These are phyloP conservation scores for Chlorella sorokiniana DNA, from an alignment of 139 green algal genomes.

Conservation along the genomic window DNA sequence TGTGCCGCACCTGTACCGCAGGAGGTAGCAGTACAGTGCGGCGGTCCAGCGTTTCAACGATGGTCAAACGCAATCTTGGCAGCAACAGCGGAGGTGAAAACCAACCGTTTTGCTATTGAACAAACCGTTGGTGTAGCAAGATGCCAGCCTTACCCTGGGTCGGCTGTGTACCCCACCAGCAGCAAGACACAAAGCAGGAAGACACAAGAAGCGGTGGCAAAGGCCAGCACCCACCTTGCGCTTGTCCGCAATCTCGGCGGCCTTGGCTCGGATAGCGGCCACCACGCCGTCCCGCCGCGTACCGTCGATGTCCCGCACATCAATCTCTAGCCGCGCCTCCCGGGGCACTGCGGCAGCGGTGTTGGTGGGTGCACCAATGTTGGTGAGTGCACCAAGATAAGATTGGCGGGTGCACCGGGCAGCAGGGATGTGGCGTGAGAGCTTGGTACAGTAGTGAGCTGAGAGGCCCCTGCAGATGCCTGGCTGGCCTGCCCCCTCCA, in stretches of 20 bases:
- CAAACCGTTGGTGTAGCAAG: background rate
- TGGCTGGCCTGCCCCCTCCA: no score
- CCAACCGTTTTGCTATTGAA: background rate
- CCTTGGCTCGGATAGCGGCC: conserved; percentile 47
- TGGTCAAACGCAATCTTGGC: background rate
- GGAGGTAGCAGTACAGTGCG: background rate
- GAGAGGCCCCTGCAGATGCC: no score
- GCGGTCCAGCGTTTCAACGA: background rate
- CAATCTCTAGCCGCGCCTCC: conserved; percentile 44
- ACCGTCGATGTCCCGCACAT: conserved; percentile 85
- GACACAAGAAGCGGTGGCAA: background rate
- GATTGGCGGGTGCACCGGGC: no score
- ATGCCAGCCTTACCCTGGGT: background rate
- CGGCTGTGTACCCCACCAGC: background rate
- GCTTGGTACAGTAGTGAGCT: no score
- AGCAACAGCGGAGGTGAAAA: background rate
- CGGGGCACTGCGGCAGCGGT: conserved; percentile 20
- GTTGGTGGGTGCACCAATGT: no score
- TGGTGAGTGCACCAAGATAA: no score
- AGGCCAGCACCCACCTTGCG: conserved; percentile 46
- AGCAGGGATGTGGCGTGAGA: no score
- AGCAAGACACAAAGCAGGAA: background rate
- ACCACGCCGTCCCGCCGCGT: conserved; percentile 75
- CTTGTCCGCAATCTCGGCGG: conserved; percentile 64
- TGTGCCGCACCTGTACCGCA: conserved; percentile 6